These are phyloP conservation scores for Mycena pura DNA, from an alignment of 768 basidiomycete genomes.

Conservation along the genomic window DNA sequence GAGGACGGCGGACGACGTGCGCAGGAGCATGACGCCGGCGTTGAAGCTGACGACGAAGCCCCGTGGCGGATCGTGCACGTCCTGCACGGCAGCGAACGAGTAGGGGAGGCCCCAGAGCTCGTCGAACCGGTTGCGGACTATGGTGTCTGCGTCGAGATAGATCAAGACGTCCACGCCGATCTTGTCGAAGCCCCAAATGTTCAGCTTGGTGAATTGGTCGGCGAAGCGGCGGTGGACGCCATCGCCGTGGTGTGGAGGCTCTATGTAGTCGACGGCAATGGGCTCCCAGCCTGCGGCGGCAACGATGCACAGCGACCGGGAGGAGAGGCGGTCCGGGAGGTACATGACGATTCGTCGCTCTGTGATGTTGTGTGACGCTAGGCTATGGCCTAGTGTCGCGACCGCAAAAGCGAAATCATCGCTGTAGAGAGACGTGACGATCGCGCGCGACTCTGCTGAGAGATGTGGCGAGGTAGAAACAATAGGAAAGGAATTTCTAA, in stretches of 20 bases:
- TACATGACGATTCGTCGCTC: too few species aligned
- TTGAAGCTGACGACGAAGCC: constrained; percentile 42
- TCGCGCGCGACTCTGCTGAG: too few species aligned
- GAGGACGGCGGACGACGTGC: constrained; percentile 36
- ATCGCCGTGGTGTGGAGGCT: constrained; percentile 38
- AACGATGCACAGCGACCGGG: constrained; percentile 41
- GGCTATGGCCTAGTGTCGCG: too few species aligned
- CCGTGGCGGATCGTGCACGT: constrained; percentile 30
- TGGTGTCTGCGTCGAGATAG: constrained; percentile 44
- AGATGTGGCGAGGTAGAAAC: too few species aligned
- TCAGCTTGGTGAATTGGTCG: constrained; percentile 45
- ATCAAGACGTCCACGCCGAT: constrained; percentile 35
- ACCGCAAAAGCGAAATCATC: too few species aligned
- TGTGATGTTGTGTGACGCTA: too few species aligned
- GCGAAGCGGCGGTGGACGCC: constrained; percentile 36
- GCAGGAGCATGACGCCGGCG: constrained; percentile 42
- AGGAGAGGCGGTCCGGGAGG: too few species aligned
- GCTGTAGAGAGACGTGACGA: too few species aligned
- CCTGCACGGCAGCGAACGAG: constrained; percentile 42
- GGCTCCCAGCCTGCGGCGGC: constrained; percentile 40
- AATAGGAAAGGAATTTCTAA: too few species aligned
- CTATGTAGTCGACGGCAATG: constrained; percentile 35
- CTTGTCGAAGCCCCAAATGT: constrained; percentile 41
- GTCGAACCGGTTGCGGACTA: constrained; percentile 39
- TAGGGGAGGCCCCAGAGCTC: constrained; percentile 42